Percentiles rank a stretch among this genome's conserved stretches.
Evolutionary conservation across 2,329 filamentous ascomycete species (phyloP).

Genomic region (Phoma sp.): DNA sequence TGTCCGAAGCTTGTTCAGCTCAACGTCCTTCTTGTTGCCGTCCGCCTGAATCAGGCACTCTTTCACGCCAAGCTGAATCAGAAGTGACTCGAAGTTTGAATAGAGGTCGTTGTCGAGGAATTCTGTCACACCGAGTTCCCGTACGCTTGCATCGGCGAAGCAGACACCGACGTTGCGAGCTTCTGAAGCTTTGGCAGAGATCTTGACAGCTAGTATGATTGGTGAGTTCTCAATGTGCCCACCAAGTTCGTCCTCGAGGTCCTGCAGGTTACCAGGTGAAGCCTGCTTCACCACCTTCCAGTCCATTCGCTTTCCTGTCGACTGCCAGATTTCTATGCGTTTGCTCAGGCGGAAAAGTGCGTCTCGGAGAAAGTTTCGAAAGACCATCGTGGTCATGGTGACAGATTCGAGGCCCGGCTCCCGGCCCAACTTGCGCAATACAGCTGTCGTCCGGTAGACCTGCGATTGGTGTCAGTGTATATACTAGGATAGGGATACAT

Average conservation of each 20-base stretch:
- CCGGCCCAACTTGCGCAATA: slow-evolving; percentile 86
- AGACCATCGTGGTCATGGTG: slow-evolving; percentile 93
- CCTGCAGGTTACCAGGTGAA: slow-evolving; percentile 94
- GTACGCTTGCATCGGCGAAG: slow-evolving; percentile 95
- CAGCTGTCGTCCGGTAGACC: slow-evolving; percentile 98
- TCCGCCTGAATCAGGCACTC: slow-evolving; percentile 90
- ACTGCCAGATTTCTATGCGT: slow-evolving; percentile 88
- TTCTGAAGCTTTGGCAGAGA: slow-evolving; percentile 85
- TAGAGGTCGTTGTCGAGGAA: slow-evolving; percentile 99
- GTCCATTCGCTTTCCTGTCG: slow-evolving; percentile 73
- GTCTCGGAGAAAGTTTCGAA: slow-evolving; percentile 92
- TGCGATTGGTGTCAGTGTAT: slow-evolving; percentile 39
- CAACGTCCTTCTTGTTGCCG: slow-evolving; percentile 80
- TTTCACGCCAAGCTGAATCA: slow-evolving; percentile 95
- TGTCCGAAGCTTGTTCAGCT: slow-evolving; percentile 82
- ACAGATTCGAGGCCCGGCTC: slow-evolving; percentile 89
- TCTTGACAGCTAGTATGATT: slow-evolving; percentile 93
- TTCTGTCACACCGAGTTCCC: slow-evolving; percentile 94
- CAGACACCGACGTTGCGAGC: slow-evolving; percentile 90
- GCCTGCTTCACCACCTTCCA: slow-evolving; percentile 92
- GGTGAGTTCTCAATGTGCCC: slow-evolving; percentile 86
- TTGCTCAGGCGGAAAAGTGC: slow-evolving; percentile 91
- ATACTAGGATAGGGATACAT: neutral
- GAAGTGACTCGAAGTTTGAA: slow-evolving; percentile 94
- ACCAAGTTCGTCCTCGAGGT: slow-evolving; percentile 94